These are phyloP conservation scores for Phytophthora pluvialis DNA, from an alignment of 352 stramenopile genomes.

Conservation along the genomic window DNA sequence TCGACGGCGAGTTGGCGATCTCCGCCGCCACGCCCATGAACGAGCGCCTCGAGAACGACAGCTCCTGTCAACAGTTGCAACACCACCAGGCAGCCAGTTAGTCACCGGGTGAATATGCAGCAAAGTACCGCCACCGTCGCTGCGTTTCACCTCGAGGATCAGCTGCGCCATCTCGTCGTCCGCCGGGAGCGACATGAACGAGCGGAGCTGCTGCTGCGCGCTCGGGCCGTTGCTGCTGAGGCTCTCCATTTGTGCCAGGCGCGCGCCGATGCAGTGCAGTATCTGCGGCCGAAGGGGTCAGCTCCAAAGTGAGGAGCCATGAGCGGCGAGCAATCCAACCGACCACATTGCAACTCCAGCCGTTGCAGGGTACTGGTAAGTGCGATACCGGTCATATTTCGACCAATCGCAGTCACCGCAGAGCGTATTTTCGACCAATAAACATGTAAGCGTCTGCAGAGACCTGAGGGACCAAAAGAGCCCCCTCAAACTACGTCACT, in stretches of 20 bases:
- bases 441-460: background rate
- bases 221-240: slow-evolving; percentile 33
- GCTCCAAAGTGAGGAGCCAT: slow-evolving; percentile 31
- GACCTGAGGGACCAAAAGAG: background rate
- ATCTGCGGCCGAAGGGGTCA: slow-evolving; percentile 7
- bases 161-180: slow-evolving; percentile 81
- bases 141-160: slow-evolving; percentile 64
- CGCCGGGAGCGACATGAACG: slow-evolving; percentile 69
- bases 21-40: slow-evolving; percentile 65
- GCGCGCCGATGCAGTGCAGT: background rate
- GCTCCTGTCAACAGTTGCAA: slow-evolving; percentile 41
- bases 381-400: background rate
- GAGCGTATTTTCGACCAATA: background rate
- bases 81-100: slow-evolving; percentile 3
- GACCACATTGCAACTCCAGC: background rate
- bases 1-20: slow-evolving; percentile 69
- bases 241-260: slow-evolving; percentile 43
- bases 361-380: background rate
- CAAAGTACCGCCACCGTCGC: background rate
- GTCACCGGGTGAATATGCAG: background rate
- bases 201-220: slow-evolving; percentile 73
- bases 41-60: slow-evolving; percentile 61
- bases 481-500: no score
- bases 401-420: background rate
- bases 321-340: slow-evolving; percentile 28